Conservation (phyloP, 768 basidiomycete genomes). For the Dioszegia aurantiaca region DNA sequence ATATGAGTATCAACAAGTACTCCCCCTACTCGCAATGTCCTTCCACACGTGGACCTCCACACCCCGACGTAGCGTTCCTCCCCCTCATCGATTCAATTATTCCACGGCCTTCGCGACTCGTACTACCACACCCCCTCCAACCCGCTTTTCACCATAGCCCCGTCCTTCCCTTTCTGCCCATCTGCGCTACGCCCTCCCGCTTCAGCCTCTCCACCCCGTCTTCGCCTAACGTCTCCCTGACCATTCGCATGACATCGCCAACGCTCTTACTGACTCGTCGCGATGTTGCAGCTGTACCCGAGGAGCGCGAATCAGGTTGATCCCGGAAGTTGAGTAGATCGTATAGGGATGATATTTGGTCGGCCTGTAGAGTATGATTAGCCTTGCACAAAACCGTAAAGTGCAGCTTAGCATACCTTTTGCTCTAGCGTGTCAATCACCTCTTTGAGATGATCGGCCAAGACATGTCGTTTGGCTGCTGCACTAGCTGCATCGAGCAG, state of each 20-base stretch:
- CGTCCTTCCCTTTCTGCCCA: conserved; percentile 7
- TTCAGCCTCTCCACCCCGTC: conserved; percentile 34
- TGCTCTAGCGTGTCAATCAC: conserved; percentile 88
- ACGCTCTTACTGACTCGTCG: conserved; percentile 25
- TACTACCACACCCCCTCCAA: no score
- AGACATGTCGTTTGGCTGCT: conserved; percentile 73
- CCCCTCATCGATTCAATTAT: neutral
- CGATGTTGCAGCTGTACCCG: neutral
- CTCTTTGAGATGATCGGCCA: conserved; percentile 83
- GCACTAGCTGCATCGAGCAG: conserved; percentile 79
- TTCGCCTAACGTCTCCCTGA: conserved; percentile 36
- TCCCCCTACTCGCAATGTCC: no score
- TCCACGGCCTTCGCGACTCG: neutral
- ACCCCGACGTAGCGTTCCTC: no score
- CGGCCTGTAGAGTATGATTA: conserved; percentile 62
- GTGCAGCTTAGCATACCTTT: conserved; percentile 62
- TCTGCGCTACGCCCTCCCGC: conserved; percentile 23
- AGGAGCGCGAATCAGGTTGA: conserved; percentile 13
- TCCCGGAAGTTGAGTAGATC: conserved; percentile 67
- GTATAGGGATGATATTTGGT: conserved; percentile 89
- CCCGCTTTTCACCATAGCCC: conserved; percentile 7
- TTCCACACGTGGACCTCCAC: no score
- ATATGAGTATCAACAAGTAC: no score
- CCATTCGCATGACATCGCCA: conserved; percentile 38
- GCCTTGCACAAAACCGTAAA: neutral